Base-by-base conservation (phyloP, 1,139 yeast genomes). In the Protomyces inouyei region DNA sequence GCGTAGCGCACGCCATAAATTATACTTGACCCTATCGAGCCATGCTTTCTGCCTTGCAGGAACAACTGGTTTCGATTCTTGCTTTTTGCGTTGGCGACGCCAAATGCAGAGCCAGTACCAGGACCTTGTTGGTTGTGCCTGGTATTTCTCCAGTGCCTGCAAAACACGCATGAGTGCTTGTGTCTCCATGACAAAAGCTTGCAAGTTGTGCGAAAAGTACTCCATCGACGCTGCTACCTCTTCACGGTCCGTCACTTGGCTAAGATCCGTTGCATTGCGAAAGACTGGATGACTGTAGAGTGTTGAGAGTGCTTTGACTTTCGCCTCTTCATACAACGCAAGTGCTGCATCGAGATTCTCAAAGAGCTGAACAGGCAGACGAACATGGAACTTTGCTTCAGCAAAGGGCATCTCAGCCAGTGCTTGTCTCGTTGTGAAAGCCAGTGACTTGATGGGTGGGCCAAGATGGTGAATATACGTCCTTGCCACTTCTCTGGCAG, bases 151-250 rank as follows among this genome's bases (percentile, higher is more conserved):
- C 68, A 82, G 83, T 10, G 78, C 76, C 46, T 80, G 80, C 23
- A 86, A 73, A 10, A 80, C 71, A 28, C 76, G 75, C 53, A 88
- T 74, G 68, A 85, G 83, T 3, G 74, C 77, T 40, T 76, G 74
- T 64, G 88, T 74, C 67, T 85, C 91, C 60, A 78, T 78, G 0
- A 89, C 85, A 71, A 84, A 85, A 65, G 86, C 84, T 2, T 83
- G 82, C 52, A 89, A 72, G 43, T 87, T 79, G 45, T 85, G 82
- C 0, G 91, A 81, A 72, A 88, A 88, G 71, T 88, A 87, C 1
- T 93, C 95, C 76, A 95, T 88, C 64, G 89, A 83, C 0, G 96
- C 96, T 0, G 93, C 88, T 3, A 87, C 87, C 69, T 87, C 93
- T 73, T 88, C 95, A 69, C 86, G 87, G 67, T 85, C 86, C 0